Evolutionary conservation across 1,284 basidiomycete genomes (phyloP), one percentile per base, ranked within the genome.

Genomic region (Macrocybe sp.): DNA sequence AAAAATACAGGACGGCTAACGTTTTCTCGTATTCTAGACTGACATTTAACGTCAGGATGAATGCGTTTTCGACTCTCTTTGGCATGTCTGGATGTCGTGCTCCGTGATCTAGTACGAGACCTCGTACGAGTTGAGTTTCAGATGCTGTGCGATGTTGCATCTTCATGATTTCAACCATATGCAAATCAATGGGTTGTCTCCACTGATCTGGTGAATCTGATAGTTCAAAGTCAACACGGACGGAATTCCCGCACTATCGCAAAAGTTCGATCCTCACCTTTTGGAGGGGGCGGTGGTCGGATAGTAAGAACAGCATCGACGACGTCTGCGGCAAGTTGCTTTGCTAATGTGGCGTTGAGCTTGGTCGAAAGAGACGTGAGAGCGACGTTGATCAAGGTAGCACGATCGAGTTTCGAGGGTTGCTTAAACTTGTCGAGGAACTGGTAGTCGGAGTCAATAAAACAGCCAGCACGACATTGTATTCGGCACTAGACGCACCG

Each of bases 121-220:
- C 97, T 58, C 91, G 88, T 59, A 99, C 76, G 44, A 99, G 83
- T 66, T 97, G 90, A n/a, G 97, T 99, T 70, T 99, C 97, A 39
- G 92, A 94, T 51, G 97, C 94, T 45, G 89, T 95, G 63, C 94
- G 88, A 74, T 99, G 97, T 69, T 98, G 96, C 97, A 99, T 99
- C 77, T 99, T 99, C 96, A 99, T 99, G 59, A 99, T 87, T 70
- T 99, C 97, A 48, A 99, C 79, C 97, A 99, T 99, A 73, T 99
- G 96, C 54, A 99, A 73, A 73, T 99, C 97, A 64, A 99, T 97
- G 41, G 95, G 94, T 59, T 92, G 84, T 47, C 78, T 77, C 73
- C 80, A 86, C 59, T 85, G 80, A 56, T 84, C 82, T 55, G 75
- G 68, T 12, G 76, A 67, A 52, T 78, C 82, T 87, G 30, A 31